Conservation (phyloP, 192 early-diverging fungal genomes). For the Coemansia sp. region DNA sequence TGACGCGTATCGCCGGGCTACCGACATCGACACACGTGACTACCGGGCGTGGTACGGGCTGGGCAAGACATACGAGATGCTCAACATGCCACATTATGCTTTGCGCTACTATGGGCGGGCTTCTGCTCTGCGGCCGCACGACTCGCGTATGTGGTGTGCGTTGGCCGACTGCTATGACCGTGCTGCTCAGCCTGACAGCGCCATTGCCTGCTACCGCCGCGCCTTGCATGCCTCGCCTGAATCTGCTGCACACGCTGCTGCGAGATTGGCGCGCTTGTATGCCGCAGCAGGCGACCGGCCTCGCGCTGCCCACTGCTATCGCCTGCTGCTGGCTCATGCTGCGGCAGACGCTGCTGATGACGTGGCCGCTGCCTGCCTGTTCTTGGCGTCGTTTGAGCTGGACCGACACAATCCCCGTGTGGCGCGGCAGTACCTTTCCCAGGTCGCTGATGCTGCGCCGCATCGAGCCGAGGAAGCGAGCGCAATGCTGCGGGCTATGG, state of each 20-base stretch:
- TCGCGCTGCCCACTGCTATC: conserved; percentile 63
- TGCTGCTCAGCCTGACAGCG: conserved; percentile 53
- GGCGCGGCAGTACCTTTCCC: conserved; percentile 35
- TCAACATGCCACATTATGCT: conserved; percentile 79
- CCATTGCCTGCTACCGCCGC: conserved; percentile 73
- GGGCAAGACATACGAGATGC: conserved; percentile 84
- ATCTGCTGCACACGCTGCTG: conserved; percentile 55
- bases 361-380: conserved; percentile 42
- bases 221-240: conserved; percentile 65
- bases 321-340: conserved; percentile 39
- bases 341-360: conserved; percentile 41
- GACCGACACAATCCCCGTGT: conserved; percentile 26
- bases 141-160: conserved; percentile 84
- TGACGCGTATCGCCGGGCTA: conserved; percentile 82
- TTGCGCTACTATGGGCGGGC: conserved; percentile 81
- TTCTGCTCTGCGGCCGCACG: conserved; percentile 66
- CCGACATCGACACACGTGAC: conserved; percentile 77
- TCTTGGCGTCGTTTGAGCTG: conserved; percentile 40
- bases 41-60: conserved; percentile 92
- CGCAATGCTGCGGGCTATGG: conserved; percentile 40
- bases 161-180: conserved; percentile 74
- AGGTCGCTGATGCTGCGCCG: conserved; percentile 36
- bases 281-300: conserved; percentile 54
- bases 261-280: conserved; percentile 61
- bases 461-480: conserved; percentile 39